Evolutionary conservation across 2,329 filamentous ascomycete species (phyloP).

Genomic region (Triangularia verruculosa): DNA sequence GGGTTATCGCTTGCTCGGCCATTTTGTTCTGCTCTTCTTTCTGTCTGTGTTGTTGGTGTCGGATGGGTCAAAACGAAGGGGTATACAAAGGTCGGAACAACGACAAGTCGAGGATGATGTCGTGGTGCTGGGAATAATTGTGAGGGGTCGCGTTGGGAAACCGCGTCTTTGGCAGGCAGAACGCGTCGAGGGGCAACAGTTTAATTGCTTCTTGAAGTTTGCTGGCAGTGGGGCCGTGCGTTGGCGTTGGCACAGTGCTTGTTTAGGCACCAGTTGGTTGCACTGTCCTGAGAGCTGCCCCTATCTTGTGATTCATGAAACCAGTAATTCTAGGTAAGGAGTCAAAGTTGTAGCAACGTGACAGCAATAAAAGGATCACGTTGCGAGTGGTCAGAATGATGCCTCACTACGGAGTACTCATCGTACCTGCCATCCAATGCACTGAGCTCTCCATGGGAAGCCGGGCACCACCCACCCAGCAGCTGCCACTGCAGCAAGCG

Average conservation of each 20-base stretch:
- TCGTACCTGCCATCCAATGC: neutral
- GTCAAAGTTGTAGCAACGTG: neutral
- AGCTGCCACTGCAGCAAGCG: neutral
- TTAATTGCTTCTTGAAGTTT: constrained; percentile 21
- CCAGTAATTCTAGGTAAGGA: neutral
- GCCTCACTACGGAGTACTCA: neutral
- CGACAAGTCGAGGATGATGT: neutral
- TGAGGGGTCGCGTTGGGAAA: constrained; percentile 24
- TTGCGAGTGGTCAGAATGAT: neutral
- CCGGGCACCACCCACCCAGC: neutral
- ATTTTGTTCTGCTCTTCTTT: constrained; percentile 15
- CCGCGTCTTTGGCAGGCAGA: constrained; percentile 15
- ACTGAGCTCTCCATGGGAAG: neutral
- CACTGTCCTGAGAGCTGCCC: neutral
- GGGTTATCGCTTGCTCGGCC: constrained; percentile 31
- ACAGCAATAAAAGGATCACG: neutral
- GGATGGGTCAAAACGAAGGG: neutral
- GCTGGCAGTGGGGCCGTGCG: constrained; percentile 2
- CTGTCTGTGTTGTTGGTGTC: neutral
- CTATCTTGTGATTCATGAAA: neutral
- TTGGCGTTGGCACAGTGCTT: constrained; percentile 1
- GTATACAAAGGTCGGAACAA: neutral
- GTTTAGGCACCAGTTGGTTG: neutral
- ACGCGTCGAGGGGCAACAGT: constrained; percentile 26
- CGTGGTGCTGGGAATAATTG: constrained; percentile 12